Evolutionary conservation across 768 basidiomycete species (phyloP), one percentile per base, ranked within the genome.

Genomic region (Rubroboletus satanas): DNA sequence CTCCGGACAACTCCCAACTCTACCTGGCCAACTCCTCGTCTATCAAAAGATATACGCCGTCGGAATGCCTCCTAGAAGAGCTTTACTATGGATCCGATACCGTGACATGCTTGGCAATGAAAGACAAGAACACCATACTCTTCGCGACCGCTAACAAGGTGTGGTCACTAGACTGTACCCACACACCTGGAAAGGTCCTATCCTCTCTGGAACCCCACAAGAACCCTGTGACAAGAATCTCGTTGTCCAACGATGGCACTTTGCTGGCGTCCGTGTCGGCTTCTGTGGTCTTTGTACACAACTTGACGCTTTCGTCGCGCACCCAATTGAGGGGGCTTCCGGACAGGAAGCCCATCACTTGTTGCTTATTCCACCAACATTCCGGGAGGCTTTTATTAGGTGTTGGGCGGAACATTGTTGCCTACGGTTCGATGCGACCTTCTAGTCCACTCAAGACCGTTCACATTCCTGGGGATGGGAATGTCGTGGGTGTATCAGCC

Each of bases 351-450:
- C 55, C 69, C n/a, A 72, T 83, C 39, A 73, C 70, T 0, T 74
- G 79, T 14, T 83, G 84, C 53, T 66, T 73, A 28, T 90, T 90
- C 59, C 86, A 88, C 62, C 75, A 78, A 11, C 84, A 88, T 65
- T 71, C 76, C 2, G 80, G 81, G n/a, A 75, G 78, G 42, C 74
- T 90, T 18, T 70, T 90, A 4, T 70, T 90, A 4, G 78, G 77
- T 3, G 63, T 76, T 17, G 81, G 80, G 0, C 73, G 73, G 42
- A 78, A 82, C 41, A 57, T 91, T 4, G 59, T 81, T 18, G 73
- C 88, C 18, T 91, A 83, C 55, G 88, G 90, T 59, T 79, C 78
- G 2, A 79, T 77, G 29, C 78, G 80, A 12, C 79, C 84, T 9
- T 79, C 82, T 21, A 72, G 73, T 6, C 84, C 87, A 10, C 47